Base-by-base conservation (phyloP, 768 basidiomycete genomes). In the Gyrodon lividus region DNA sequence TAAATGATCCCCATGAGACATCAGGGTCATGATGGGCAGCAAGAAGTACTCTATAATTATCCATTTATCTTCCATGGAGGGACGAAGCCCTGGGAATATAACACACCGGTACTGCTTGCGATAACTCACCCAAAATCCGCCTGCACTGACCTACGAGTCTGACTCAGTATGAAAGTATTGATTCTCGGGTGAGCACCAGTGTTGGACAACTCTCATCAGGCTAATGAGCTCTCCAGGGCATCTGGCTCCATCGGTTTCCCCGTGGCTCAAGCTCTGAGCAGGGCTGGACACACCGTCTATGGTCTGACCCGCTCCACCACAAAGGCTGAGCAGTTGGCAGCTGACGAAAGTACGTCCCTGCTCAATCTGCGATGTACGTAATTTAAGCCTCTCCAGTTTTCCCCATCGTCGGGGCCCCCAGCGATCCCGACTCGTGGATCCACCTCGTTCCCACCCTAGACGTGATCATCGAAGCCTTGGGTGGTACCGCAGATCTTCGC, bases 261-360 rank as follows among this genome's bases (percentile, higher is more conserved):
- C n/a, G 54, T 64, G 14, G 57, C 69, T n/a, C 63, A 67, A 43
- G 71, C 71, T 4, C 64, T 70, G 26, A 62, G 66, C 12, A 57
- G 70, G 42, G 66, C 59, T 5, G 72, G 71, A 0, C 70, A 73
- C 41, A 66, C 58, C 28, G 70, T 71, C 9, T 70, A 70, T 31
- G 70, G 72, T 2, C 48, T 58, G 14, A 71, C 70, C 6, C 64
- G 72, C 43, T 68, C 67, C 2, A 22, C 46, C 13, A 40, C 38
- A 6, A 65, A 64, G 24, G 63, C 57, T 1, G 57, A 56, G 10
- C 50, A 49, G 19, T 52, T 73, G 3, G 59, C 61, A 17, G 56
- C 56, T 5, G 50, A 68, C 12, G 71, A 72, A 51, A 59, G 61
- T 58, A 19, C 19, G 30, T n/a, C 9, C 6, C 9, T 16, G 17